phyloP scores from a whole-genome alignment of 2,329 filamentous ascomycete species.

The Fusarium pseudonygamai region DNA sequence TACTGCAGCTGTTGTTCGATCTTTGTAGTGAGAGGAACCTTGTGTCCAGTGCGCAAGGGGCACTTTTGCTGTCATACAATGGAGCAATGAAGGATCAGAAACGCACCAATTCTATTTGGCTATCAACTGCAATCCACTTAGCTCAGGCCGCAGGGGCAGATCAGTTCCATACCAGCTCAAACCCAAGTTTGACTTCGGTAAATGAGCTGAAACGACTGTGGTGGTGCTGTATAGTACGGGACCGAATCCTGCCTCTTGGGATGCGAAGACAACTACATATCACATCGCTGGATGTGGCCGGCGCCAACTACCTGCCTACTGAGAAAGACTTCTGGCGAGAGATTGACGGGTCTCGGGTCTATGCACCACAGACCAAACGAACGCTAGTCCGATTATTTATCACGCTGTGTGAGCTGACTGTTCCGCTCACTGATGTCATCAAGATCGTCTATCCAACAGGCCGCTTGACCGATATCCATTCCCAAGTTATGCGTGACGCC shows the following conservation, averaged over 20 bases:
- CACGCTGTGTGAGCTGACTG: conserved; percentile 18
- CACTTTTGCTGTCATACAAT: conserved; percentile 17
- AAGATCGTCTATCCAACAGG: conserved; percentile 15
- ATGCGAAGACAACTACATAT: conserved; percentile 24
- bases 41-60: conserved; percentile 12
- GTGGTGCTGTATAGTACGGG: conserved; percentile 32
- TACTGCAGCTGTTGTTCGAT: conserved; percentile 14
- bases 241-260: conserved; percentile 22
- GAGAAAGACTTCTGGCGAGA: conserved; percentile 15
- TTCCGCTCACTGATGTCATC: conserved; percentile 23
- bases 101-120: conserved; percentile 21
- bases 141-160: conserved; percentile 17
- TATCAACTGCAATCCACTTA: conserved; percentile 24
- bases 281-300: background rate
- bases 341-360: conserved; percentile 9
- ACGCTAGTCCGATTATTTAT: conserved; percentile 16
- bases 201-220: conserved; percentile 24
- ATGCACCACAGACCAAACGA: conserved; percentile 6
- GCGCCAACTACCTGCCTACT: background rate
- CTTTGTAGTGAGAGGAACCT: conserved; percentile 10
- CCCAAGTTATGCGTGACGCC: background rate
- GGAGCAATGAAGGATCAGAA: conserved; percentile 20
- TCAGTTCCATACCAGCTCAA: background rate
- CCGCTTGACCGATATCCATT: background rate
- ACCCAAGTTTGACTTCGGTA: background rate